Evolutionary conservation across 2,329 filamentous ascomycete genomes (phyloP).

Genomic region (Magnaporthiopsis incrustans): DNA sequence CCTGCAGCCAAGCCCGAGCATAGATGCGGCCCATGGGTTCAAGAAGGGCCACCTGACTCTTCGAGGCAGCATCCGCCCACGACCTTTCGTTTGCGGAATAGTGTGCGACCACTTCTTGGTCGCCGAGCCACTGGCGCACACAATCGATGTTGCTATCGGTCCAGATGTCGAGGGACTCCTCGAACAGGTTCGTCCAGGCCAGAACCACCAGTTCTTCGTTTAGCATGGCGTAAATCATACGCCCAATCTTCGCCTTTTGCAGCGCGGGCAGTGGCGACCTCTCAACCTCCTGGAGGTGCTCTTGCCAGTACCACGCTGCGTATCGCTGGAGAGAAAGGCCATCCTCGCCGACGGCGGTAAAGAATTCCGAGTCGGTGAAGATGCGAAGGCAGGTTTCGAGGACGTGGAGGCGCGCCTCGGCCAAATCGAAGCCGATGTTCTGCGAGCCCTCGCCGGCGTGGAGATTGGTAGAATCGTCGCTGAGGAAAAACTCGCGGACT

Average conservation of each 20-base stretch:
- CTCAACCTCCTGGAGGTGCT: constrained; percentile 5
- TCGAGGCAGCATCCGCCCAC: constrained; percentile 3
- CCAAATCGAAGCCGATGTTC: constrained; percentile 2
- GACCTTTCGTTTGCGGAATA: background rate
- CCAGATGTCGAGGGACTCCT: constrained; percentile 8
- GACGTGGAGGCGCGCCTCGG: constrained; percentile 1
- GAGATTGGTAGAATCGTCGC: constrained; percentile 1
- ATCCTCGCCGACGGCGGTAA: constrained; percentile 1
- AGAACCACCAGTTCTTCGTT: constrained; percentile 5
- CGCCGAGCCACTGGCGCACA: constrained; percentile 4
- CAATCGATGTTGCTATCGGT: constrained; percentile 6
- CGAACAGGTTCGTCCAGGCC: constrained; percentile 8
- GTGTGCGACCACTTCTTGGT: background rate
- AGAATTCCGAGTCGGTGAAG: constrained; percentile 6
- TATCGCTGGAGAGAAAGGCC: constrained; percentile 5
- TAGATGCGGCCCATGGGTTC: constrained; percentile 3
- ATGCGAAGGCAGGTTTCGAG: constrained; percentile 6
- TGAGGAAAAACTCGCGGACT: constrained; percentile 6
- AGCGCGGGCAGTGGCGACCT: background rate
- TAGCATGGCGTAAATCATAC: constrained; percentile 1
- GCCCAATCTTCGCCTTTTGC: constrained; percentile 1
- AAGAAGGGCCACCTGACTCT: background rate
- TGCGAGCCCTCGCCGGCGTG: background rate
- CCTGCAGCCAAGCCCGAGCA: constrained; percentile 5
- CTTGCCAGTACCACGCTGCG: constrained; percentile 8